Evolutionary conservation across 1,284 basidiomycete genomes (phyloP), one percentile per base, ranked within the genome.

Genomic region (Erythrobasidium hasegawianum): DNA sequence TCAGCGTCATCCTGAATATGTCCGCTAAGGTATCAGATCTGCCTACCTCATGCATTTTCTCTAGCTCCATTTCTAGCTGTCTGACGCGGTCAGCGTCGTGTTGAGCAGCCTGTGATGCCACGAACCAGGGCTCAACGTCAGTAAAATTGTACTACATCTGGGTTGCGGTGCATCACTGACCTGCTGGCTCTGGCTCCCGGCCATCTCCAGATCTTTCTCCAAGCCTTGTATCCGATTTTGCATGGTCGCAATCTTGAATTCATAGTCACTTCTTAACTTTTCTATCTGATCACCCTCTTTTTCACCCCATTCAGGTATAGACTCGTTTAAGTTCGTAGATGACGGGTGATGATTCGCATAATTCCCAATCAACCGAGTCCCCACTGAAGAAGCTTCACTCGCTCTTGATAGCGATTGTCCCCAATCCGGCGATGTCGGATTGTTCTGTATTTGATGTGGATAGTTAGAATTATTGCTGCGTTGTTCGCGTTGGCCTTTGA

Each of bases 221-320:
- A 92, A 78, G 55, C 79, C 81, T 9, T 81, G 78, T 45, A 93
- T 86, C 72, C 86, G 84, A 59, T 80, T 84, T 77, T 93, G 89
- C 85, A 93, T 88, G 27, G 88, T 89, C 1, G 90, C 89, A 67
- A 97, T 87, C 79, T 87, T 89, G 78, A 84, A 88, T 77, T 97
- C 95, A 78, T 97, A 97, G 49, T 96, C 93, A 57, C 85, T 80
- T 69, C 86, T 80, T 71, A 95, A 79, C 76, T 86, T 86, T 73
- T 92, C 88, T 58, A 85, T 80, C 61, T 88, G 87, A 59, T 88
- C 87, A 16, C 74, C 75, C 39, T 77, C 73, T 53, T 38, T 18
- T 59, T 40, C 20, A 33, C 58, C 58, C 10, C 52, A 27, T 50
- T 26, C 50, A 14, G 18, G 22, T 41, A 55, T 14, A 26, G n/a